Percentiles rank a stretch among this genome's conserved stretches.
These are phyloP conservation scores for Leptographium wingfieldii DNA, from an alignment of 2,329 filamentous ascomycete genomes.

Conservation along the genomic window DNA sequence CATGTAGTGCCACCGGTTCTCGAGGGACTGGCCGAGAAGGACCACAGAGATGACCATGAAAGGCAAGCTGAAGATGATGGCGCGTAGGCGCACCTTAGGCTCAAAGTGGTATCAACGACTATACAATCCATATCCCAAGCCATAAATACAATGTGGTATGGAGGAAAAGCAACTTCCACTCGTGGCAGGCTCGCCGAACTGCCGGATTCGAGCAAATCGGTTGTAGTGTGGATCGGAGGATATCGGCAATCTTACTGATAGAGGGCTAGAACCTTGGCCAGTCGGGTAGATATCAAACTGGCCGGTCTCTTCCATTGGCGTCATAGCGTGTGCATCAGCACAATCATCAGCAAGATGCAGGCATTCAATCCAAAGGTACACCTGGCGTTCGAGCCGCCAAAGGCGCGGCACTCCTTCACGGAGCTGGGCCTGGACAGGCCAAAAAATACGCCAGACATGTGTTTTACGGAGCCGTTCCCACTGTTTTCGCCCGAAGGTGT, in stretches of 20 bases:
- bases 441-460: not conserved
- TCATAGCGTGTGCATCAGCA: not conserved
- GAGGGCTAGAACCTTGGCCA: not conserved
- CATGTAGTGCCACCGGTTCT: conserved; percentile 39
- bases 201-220: not conserved
- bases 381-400: not conserved
- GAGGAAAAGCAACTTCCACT: too few relatives aligned
- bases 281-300: not conserved
- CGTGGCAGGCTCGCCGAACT: not conserved
- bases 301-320: not conserved
- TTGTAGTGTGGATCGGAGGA: not conserved
- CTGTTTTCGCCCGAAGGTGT: conserved; percentile 1
- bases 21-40: conserved; percentile 38
- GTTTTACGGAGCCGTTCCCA: not conserved
- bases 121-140: too few relatives aligned
- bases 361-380: not conserved
- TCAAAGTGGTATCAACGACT: conserved; percentile 27
- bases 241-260: not conserved
- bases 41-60: conserved; percentile 36
- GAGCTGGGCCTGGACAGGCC: not conserved
- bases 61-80: conserved; percentile 32
- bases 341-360: not conserved
- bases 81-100: conserved; percentile 40
- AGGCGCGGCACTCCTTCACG: not conserved
- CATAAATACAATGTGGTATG: too few relatives aligned